Evolutionary conservation across 371 early-diverging fungal species (phyloP).

Genomic region (Rhizomucor miehei): DNA sequence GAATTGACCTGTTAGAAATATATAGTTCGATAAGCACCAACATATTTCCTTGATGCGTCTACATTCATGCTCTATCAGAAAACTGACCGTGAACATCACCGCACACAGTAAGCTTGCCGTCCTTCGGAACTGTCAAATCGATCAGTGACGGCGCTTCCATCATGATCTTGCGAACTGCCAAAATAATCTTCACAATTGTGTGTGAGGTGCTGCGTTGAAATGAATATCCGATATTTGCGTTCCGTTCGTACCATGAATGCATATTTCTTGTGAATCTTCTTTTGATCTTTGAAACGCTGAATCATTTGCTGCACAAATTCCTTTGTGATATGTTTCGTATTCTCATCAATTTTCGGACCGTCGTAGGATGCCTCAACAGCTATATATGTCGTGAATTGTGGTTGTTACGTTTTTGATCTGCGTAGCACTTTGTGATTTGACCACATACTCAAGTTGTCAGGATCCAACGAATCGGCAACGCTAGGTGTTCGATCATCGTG

Average conservation of each 20-base stretch:
- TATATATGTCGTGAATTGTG: conserved; percentile 20
- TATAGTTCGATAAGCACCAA: no score
- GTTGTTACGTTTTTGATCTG: no score
- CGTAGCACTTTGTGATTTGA: background rate
- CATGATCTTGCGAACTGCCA: conserved; percentile 72
- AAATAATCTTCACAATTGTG: conserved; percentile 57
- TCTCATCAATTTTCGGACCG: conserved; percentile 58
- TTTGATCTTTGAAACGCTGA: conserved; percentile 81
- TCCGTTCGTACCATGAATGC: conserved; percentile 64
- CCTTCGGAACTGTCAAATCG: conserved; percentile 77
- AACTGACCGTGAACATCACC: conserved; percentile 95
- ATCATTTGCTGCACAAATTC: conserved; percentile 80
- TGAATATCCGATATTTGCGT: background rate
- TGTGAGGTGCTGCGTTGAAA: background rate
- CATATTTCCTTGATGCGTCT: no score
- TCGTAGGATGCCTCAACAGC: conserved; percentile 73
- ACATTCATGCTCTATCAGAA: background rate
- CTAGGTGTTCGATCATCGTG: conserved; percentile 41
- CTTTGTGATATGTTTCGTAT: conserved; percentile 58
- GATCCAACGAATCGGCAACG: conserved; percentile 48
- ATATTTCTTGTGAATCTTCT: conserved; percentile 89
- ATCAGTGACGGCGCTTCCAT: conserved; percentile 75
- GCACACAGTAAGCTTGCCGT: conserved; percentile 84
- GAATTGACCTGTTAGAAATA: conserved; percentile 74
- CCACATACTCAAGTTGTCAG: conserved; percentile 44